Evolutionary conservation across 179 eudicot genomes (phyloP).

Genomic region (Spergularia azorica): DNA sequence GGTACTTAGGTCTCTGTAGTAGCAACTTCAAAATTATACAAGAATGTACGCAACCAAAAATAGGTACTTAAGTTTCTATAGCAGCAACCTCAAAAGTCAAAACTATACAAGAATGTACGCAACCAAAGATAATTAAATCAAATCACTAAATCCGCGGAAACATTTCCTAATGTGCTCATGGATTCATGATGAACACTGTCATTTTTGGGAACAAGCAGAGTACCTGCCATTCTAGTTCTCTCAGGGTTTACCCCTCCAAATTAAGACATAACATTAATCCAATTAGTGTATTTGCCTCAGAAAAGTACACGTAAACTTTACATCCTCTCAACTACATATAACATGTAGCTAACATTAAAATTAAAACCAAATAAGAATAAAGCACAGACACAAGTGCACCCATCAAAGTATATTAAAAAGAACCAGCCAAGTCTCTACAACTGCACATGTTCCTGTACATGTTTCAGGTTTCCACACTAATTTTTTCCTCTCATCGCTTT

Average conservation of each 20-base stretch:
- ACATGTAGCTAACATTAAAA: neutral
- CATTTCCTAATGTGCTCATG: too few relatives aligned
- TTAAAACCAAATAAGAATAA: neutral
- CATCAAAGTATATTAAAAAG: neutral
- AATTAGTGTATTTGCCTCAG: neutral
- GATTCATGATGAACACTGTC: too few relatives aligned
- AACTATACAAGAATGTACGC: too few relatives aligned
- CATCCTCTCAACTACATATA: neutral
- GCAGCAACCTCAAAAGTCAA: neutral
- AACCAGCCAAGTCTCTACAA: neutral
- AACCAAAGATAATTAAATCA: too few relatives aligned
- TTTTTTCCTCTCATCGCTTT: too few relatives aligned
- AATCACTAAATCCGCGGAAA: too few relatives aligned
- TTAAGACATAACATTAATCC: too few relatives aligned
- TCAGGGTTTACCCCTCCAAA: too few relatives aligned
- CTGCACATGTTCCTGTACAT: neutral
- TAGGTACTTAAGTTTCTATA: neutral
- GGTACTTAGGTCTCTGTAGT: neutral
- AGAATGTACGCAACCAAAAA: too few relatives aligned
- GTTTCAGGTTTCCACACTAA: too few relatives aligned
- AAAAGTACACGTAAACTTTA: neutral
- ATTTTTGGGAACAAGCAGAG: too few relatives aligned
- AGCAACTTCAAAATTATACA: neutral
- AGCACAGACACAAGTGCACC: neutral
- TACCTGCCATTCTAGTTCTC: too few relatives aligned